Evolutionary conservation across 1,284 basidiomycete genomes (phyloP), one percentile per base, ranked within the genome.

Genomic region (Sanghuangporus weigelae): DNA sequence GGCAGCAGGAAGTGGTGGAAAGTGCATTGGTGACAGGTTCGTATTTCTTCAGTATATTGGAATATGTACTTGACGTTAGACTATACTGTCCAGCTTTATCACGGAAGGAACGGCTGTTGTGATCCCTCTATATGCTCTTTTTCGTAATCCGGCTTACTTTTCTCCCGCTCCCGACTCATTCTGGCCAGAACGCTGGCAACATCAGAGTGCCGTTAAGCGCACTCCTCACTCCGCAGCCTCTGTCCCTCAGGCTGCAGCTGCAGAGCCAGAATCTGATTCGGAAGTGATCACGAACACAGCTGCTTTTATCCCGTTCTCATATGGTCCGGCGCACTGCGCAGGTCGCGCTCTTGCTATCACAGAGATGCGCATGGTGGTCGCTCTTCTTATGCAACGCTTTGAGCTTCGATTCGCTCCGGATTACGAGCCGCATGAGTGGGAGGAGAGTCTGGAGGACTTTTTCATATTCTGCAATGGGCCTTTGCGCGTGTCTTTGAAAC

Each of bases 71-170:
- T 59, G n/a, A 57, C 31, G 31, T 48, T 11, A 16, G 26, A 19
- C 16, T n/a, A 6, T 14, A 14, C n/a, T n/a, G 14, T 10, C 42
- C 36, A 85, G 82, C 55, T 79, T 76, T 63, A 72, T 85, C 3
- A 80, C 81, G 1, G 80, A 81, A 68, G 79, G 79, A 46, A 84
- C 81, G 2, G 76, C 74, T 51, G 74, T 81, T 8, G 78, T 76
- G 60, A 72, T 83, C 39, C 79, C 81, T 44, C 73, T 73, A 7
- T 83, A 84, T 67, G 76, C 75, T 31, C 68, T 84, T 7, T 82
- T 84, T 54, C 72, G 75, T 26, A 71, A 75, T 59, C 70, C 76
- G n/a, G 71, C 71, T 12, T 67, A 79, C 68, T 80, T 80, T 64
- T 77, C 71, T 4, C 76, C 76, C 1, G 68, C 68, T 40, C 77